Evolutionary conservation across 495 filamentous ascomycete species (phyloP).

Genomic region (Usnea hakonensis): DNA sequence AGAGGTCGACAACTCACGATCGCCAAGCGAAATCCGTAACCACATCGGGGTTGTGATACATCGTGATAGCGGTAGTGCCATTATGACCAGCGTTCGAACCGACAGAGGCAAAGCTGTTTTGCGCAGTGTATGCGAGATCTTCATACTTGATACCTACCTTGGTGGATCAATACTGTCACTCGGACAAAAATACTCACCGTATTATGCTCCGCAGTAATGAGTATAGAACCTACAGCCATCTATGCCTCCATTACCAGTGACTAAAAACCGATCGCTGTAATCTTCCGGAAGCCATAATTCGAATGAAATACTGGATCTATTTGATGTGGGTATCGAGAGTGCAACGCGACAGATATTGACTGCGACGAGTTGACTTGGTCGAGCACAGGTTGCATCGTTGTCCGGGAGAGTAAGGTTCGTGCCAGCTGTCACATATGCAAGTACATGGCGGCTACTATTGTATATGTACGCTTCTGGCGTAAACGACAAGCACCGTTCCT

Average conservation of each 20-base stretch:
- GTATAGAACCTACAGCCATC: constrained; percentile 41
- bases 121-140: constrained; percentile 37
- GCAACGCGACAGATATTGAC: constrained; percentile 50
- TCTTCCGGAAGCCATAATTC: constrained; percentile 52
- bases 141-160: constrained; percentile 39
- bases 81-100: constrained; percentile 53
- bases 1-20: constrained; percentile 29
- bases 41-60: constrained; percentile 45
- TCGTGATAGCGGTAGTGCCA: constrained; percentile 43
- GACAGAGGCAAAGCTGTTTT: constrained; percentile 47
- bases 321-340: constrained; percentile 48
- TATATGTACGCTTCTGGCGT: constrained; percentile 11
- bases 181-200: background rate
- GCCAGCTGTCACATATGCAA: constrained; percentile 38
- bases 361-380: constrained; percentile 35
- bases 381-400: constrained; percentile 37
- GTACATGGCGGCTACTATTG: constrained; percentile 21
- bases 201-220: background rate
- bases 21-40: constrained; percentile 41
- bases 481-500: constrained; percentile 9
- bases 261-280: constrained; percentile 45
- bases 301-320: constrained; percentile 44
- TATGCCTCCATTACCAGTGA: constrained; percentile 51
- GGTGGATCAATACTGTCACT: constrained; percentile 14
- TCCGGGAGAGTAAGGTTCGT: constrained; percentile 44